A percentile compares a stretch with the other conserved stretches of the same genome.
Evolutionary conservation across 2,329 filamentous ascomycete genomes (phyloP).

Genomic region (Graphiopsis chlorocephala): DNA sequence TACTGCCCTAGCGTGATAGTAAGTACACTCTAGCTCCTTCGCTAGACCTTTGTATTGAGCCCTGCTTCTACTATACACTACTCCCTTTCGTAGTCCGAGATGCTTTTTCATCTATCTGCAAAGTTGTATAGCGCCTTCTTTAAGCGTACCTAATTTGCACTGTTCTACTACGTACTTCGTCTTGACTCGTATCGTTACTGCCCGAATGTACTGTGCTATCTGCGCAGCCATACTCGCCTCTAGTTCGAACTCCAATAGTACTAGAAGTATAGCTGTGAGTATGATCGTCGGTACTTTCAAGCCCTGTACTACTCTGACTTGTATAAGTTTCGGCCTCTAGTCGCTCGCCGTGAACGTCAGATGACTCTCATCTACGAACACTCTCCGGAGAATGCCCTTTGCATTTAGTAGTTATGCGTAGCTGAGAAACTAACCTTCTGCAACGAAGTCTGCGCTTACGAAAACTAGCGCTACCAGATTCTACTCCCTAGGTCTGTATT

Average conservation of each 20-base stretch:
- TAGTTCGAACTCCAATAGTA: constrained; percentile 18
- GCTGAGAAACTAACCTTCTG: background rate
- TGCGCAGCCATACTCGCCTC: constrained; percentile 18
- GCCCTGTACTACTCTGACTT: constrained; percentile 19
- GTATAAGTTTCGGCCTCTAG: constrained; percentile 20
- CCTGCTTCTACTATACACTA: constrained; percentile 20
- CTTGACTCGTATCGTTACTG: constrained; percentile 16
- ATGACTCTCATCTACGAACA: constrained; percentile 24
- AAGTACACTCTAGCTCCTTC: constrained; percentile 15
- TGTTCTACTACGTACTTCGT: background rate
- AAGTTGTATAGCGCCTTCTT: background rate
- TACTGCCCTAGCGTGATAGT: constrained; percentile 19
- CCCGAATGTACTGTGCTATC: constrained; percentile 20
- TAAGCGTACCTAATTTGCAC: background rate
- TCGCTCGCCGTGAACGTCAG: constrained; percentile 20
- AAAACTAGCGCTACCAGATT: background rate
- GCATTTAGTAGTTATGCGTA: constrained; percentile 14
- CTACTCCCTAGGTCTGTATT: background rate
- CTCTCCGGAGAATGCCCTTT: constrained; percentile 19
- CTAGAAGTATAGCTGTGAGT: constrained; percentile 19
- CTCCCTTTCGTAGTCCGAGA: constrained; percentile 8
- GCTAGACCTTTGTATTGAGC: constrained; percentile 18
- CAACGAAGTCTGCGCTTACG: background rate
- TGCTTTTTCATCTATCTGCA: constrained; percentile 8
- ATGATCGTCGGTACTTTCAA: constrained; percentile 10